A percentile compares a stretch with the other conserved stretches of the same genome.
Evolutionary conservation across 441 rosid species (phyloP).

Genomic region (Omphalea diandra): DNA sequence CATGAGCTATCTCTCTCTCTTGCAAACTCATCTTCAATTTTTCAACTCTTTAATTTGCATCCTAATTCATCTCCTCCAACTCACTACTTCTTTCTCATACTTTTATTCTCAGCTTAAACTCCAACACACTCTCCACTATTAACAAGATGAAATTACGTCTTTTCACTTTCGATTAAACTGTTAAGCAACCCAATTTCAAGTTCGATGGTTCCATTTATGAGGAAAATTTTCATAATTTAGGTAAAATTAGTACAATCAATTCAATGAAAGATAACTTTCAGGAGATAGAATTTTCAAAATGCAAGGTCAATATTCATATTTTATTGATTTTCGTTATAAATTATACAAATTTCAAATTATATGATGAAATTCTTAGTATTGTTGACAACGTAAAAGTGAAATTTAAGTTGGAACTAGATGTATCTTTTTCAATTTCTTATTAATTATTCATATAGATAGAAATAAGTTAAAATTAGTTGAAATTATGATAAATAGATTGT

Average conservation of each 20-base stretch:
- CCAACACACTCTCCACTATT: constrained; percentile 71
- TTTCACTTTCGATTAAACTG: constrained; percentile 65
- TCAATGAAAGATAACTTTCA: constrained; percentile 55
- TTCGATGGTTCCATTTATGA: constrained; percentile 55
- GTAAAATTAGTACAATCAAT: constrained; percentile 64
- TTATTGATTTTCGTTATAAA: constrained; percentile 57
- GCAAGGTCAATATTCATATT: constrained; percentile 39
- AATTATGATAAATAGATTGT: constrained; percentile 72
- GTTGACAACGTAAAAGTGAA: constrained; percentile 57
- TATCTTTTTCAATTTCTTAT: constrained; percentile 67
- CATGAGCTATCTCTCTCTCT: constrained; percentile 30
- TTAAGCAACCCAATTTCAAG: constrained; percentile 67
- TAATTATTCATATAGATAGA: constrained; percentile 78
- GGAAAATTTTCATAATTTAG: constrained; percentile 64
- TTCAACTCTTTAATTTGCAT: constrained; percentile 39
- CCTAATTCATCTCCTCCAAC: constrained; percentile 27
- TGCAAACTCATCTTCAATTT: constrained; percentile 34
- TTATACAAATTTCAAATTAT: constrained; percentile 56
- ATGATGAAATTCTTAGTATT: constrained; percentile 51
- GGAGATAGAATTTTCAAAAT: constrained; percentile 50
- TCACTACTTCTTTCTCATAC: constrained; percentile 35
- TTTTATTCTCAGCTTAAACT: constrained; percentile 67
- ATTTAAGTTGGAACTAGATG: constrained; percentile 54
- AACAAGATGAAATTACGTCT: constrained; percentile 61
- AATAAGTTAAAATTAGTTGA: constrained; percentile 72